Base-by-base conservation (phyloP, 139 green algal genomes). In the Desmodesmus armatus region DNA sequence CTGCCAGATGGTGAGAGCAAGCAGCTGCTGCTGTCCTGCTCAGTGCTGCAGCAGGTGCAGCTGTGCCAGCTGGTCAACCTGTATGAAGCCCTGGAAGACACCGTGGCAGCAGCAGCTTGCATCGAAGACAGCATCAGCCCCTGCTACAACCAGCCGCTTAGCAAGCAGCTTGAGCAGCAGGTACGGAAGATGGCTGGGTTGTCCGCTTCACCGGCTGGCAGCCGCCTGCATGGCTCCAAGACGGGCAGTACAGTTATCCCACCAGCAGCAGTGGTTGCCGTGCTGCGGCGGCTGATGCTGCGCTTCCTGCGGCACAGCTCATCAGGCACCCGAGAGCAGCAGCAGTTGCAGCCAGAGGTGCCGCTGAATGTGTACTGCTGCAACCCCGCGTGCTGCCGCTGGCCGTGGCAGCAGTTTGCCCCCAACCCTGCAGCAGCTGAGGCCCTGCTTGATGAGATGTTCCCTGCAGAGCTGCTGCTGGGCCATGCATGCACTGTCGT, bases 321-420 rank as follows among this genome's bases (percentile, higher is more conserved):
- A 15, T 19, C 35, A 37, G 69, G 40, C n/a, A 7, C 19, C 9
- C 69, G 55, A 6, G 17, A 49, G 13, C 37, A 77, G 25, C 69
- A 77, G 37, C 37, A 21, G 41, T 21, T 35, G 33, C 9, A 21
- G 23, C 21, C 37, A 53, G 69, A 77, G n/a, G 69, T 77, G 40
- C 69, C 69, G 69, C 69, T 77, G 31, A 77, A 39, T 44, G 41
- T 77, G 35, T 77, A 77, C 41, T 77, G 69, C 69, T 55, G 69
- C 69, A 77, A 77, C 40, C 27, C 41, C 17, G 69, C 40, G 19
- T 77, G 69, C 69, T 77, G 69, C 40, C 69, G 69, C 21, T 77
- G 69, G 69, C 69, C 69, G 25, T 77, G 69, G 35, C 37, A 21
- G 7, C 35, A 77, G 25, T 58, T 77, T 37, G 69, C 37, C 40